Base-by-base conservation (phyloP, 2,329 filamentous ascomycete species). In the Cordyceps cateniannulata region DNA sequence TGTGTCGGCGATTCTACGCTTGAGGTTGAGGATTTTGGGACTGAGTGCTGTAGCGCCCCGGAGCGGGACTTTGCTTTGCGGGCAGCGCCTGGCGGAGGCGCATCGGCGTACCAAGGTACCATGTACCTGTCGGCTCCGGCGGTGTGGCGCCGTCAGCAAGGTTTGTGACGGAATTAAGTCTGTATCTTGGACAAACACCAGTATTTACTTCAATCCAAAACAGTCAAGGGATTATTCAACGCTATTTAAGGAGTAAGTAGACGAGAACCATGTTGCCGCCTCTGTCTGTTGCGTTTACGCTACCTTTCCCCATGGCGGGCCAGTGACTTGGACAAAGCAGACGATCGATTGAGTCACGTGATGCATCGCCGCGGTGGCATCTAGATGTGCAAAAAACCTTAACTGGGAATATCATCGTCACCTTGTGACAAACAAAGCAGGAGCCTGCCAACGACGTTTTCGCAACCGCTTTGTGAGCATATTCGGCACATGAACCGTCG, bases 21-120 rank as follows among this genome's bases (percentile, higher is more conserved):
- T 83, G 81, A 84, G 76, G 81, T 84, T 80, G 74, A 79, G 75
- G 74, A 73, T 77, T 77, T 35, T 73, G 72, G 75, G 71, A 47
- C 56, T 49, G 29, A 18, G 32, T 53, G 40, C 58, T 60, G 40
- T 45, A 60, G 38, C 35, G 49, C 35, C 45, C 57, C 57, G 48
- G 55, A 55, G 60, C 55, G 60, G 60, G 60, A 62, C 60, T 55
- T 58, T 62, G 49, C 10, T 55, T n/a, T 59, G 55, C 54, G 50
- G 55, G 32, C 49, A 59, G 55, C 18, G 35, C 38, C 24, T 22
- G 27, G 38, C 50, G 51, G 55, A 55, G 32, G 56, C 22, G 44
- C 35, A 32, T 54, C 49, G 61, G n/a, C 49, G 56, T 60, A 54
- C 50, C 49, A 44, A 27, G 50, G 61, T 62, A 59, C 50, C 49